Evolutionary conservation across 257 asterid genomes (phyloP), one percentile per base, ranked within the genome.

Genomic region (Solanum chaucha): DNA sequence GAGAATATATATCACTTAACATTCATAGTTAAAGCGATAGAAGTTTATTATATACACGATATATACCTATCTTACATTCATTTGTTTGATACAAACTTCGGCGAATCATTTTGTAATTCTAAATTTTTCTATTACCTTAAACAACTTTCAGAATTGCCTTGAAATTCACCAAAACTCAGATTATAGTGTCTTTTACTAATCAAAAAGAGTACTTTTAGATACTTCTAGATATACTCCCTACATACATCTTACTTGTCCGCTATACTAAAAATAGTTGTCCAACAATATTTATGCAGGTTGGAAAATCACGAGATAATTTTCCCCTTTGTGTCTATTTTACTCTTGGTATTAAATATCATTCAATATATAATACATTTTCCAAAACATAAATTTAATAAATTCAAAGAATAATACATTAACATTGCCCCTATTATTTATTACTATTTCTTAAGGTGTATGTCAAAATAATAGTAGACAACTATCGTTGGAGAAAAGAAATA

Each of bases 171-270:
- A 55, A 55, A 55, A 55, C n/a, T 5, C 22, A 55, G 64, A 55
- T 8, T 55, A 55, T 55, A 55, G 10, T 6, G 64, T 55, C 64
- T 1, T 55, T 55, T 55, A 55, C 64, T 17, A 55, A 55, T 55
- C n/a, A 55, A 17, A 55, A 55, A 15, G 64, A 17, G n/a, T 17
- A 55, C 64, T 55, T 55, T 17, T 55, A 55, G 64, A 55, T 55
- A 55, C 64, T 55, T 55, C n/a, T 55, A 2, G n/a, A 55, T 55
- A 1, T 55, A 17, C 64, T 6, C n/a, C 22, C 9, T 2, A 2
- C 1, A 0, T 55, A 0, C 9, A 55, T 55, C 1, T 55, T 2
- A 55, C n/a, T 17, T 55, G n/a, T 55, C 10, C 3, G 64, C 1
- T 55, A 3, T 55, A 55, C 9, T 55, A 17, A 51, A 51, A 51